Evolutionary conservation across 2,329 filamentous ascomycete species (phyloP).

Genomic region (Monosporascus sp.): DNA sequence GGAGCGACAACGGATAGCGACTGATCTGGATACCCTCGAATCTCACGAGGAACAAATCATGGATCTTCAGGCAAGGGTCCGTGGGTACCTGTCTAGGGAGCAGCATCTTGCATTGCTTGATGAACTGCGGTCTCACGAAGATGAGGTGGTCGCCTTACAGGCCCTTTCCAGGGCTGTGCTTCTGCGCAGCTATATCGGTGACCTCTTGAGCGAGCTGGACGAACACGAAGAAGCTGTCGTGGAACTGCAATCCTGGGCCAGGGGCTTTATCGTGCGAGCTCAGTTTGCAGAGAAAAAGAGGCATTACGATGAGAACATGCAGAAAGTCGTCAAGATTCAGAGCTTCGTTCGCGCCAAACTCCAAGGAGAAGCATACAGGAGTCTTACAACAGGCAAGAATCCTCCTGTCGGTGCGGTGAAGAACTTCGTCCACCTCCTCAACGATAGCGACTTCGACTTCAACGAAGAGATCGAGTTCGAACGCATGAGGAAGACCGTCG

Average conservation of each 20-base stretch:
- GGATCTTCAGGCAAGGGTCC: constrained; percentile 59
- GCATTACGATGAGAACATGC: constrained; percentile 94
- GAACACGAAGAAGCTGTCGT: constrained; percentile 73
- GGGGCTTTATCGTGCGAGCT: constrained; percentile 67
- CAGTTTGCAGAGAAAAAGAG: constrained; percentile 79
- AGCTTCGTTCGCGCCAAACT: constrained; percentile 93
- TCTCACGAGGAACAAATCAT: constrained; percentile 51
- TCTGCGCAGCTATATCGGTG: constrained; percentile 66
- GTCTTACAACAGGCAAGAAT: constrained; percentile 90
- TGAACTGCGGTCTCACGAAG: constrained; percentile 62
- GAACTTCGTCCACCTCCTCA: constrained; percentile 94
- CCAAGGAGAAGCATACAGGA: constrained; percentile 97
- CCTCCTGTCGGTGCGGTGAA: constrained; percentile 95
- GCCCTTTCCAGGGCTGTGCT: constrained; percentile 73
- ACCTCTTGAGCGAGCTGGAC: constrained; percentile 70
- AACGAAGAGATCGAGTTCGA: constrained; percentile 98
- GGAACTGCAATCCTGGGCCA: constrained; percentile 68
- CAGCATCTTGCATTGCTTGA: constrained; percentile 58
- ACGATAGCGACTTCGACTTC: constrained; percentile 98
- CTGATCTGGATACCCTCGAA: constrained; percentile 50
- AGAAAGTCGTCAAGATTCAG: constrained; percentile 97
- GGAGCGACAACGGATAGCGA: constrained; percentile 43
- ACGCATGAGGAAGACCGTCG: constrained; percentile 86
- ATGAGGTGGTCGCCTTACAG: constrained; percentile 66
- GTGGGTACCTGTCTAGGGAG: constrained; percentile 61